Evolutionary conservation across 2,329 filamentous ascomycete genomes (phyloP), one percentile per base, ranked within the genome.

Genomic region (Lachnellula occidentalis): DNA sequence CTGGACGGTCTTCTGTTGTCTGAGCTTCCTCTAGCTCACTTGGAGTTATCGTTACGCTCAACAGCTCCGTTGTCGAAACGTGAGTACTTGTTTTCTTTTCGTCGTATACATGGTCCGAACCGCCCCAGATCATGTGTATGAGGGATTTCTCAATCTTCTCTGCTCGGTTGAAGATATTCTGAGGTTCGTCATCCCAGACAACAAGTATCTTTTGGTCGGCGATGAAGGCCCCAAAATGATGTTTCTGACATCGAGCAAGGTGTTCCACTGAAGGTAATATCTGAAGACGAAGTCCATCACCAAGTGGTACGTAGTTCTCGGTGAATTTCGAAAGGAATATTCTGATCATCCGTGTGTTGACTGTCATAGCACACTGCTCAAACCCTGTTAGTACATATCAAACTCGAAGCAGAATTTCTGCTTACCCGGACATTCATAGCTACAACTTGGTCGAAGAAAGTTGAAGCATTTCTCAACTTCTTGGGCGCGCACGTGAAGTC

Each of bases 191-290:
- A 43, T 83, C 82, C 82, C 82, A 86, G 22, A 85, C 80, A 5
- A 84, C 72, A n/a, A 85, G 68, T 39, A 83, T 73, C 43, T 74
- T 73, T n/a, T 74, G 71, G 58, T 83, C 79, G 56, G 78, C 74
- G 50, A 85, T 78, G 65, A 85, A 85, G 8, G 82, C 82, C n/a
- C 80, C 82, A 63, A 83, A 85, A 57, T 85, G 82, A 68, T 85
- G 81, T 66, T 84, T 83, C 64, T 84, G 77, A 61, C 81, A 85
- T 22, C 73, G 69, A 0, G 80, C 78, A 4, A 88, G 72, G 48
- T 79, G 76, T 2, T 73, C 71, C 54, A 86, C 77, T 48, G 76
- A 77, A 2, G 78, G 78, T 21, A 87, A 71, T 4, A 87, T 79
- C 64, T 88, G 85, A 6, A 87, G 70, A 24, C 79, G 78, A 17